These are phyloP conservation scores for Apiospora malaysiana DNA, from an alignment of 2,329 filamentous ascomycete species.

Conservation along the genomic window DNA sequence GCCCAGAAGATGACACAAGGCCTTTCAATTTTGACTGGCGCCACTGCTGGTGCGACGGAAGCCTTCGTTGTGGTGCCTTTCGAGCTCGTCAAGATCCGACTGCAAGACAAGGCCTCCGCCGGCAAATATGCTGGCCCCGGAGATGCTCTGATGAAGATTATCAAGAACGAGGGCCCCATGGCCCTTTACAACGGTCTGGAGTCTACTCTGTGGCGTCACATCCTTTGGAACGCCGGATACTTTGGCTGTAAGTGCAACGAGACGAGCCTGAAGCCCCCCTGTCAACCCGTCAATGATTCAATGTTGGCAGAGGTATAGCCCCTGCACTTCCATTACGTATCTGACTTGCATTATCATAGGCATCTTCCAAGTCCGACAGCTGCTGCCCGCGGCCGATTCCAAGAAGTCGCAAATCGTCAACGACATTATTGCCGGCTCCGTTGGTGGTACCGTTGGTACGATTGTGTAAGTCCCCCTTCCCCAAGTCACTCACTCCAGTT, in stretches of 20 bases:
- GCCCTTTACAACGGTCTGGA: slow-evolving; percentile 97
- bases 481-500: slow-evolving; percentile 31
- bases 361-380: slow-evolving; percentile 91
- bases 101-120: slow-evolving; percentile 94
- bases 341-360: neutral
- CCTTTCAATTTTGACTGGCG: slow-evolving; percentile 90
- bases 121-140: slow-evolving; percentile 85
- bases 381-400: slow-evolving; percentile 80
- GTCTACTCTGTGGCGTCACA: slow-evolving; percentile 94
- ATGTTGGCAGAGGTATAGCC: neutral
- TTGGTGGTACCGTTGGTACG: slow-evolving; percentile 76
- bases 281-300: neutral
- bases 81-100: slow-evolving; percentile 87
- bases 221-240: slow-evolving; percentile 58
- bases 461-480: slow-evolving; percentile 16
- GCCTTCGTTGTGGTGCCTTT: slow-evolving; percentile 97
- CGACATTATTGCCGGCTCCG: slow-evolving; percentile 82
- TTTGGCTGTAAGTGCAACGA: slow-evolving; percentile 72
- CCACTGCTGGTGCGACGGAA: slow-evolving; percentile 93
- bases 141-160: slow-evolving; percentile 81
- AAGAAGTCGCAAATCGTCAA: slow-evolving; percentile 71
- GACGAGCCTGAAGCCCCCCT: neutral
- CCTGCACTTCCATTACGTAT: neutral
- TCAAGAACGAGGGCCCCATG: slow-evolving; percentile 81
- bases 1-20: slow-evolving; percentile 87